phyloP scores from a whole-genome alignment of 2,329 filamentous ascomycete species.

The Fusarium sp. region DNA sequence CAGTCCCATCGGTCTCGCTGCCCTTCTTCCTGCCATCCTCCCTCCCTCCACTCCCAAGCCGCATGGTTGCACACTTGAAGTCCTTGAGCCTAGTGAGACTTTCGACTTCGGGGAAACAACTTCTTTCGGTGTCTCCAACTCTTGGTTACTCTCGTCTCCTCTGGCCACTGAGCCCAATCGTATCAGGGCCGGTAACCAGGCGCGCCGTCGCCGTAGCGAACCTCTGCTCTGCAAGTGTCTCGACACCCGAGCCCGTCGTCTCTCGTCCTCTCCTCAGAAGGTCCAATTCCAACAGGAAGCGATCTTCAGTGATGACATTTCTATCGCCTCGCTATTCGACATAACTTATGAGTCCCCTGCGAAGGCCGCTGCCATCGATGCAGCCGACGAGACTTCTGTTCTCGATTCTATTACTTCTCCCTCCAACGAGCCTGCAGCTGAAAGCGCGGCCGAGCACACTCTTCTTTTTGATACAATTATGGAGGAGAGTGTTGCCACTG shows the following conservation, averaged over 20 bases:
- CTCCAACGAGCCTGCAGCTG: not conserved
- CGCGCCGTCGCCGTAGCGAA: slow-evolving; percentile 47
- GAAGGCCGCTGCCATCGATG: not conserved
- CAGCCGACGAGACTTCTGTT: not conserved
- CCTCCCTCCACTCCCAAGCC: not conserved
- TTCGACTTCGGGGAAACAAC: slow-evolving; percentile 45
- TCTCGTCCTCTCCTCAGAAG: slow-evolving; percentile 44
- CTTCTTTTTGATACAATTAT: not conserved
- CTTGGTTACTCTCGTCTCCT: slow-evolving; percentile 41
- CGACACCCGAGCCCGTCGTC: slow-evolving; percentile 38
- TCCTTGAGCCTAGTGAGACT: not conserved
- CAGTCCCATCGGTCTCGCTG: slow-evolving; percentile 33
- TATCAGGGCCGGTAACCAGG: slow-evolving; percentile 35
- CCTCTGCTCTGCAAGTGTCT: slow-evolving; percentile 44
- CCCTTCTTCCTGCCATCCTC: slow-evolving; percentile 32
- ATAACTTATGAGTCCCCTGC: not conserved
- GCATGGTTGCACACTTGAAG: not conserved
- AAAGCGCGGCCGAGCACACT: not conserved
- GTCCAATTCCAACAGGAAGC: slow-evolving; percentile 32
- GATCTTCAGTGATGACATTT: slow-evolving; percentile 24
- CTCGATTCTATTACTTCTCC: not conserved
- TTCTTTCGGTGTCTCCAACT: slow-evolving; percentile 40
- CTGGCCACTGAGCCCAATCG: slow-evolving; percentile 33
- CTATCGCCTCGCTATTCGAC: slow-evolving; percentile 11
- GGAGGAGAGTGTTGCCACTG: not conserved